Conservation (phyloP, 768 basidiomycete genomes). For the Tricholomella constricta region DNA sequence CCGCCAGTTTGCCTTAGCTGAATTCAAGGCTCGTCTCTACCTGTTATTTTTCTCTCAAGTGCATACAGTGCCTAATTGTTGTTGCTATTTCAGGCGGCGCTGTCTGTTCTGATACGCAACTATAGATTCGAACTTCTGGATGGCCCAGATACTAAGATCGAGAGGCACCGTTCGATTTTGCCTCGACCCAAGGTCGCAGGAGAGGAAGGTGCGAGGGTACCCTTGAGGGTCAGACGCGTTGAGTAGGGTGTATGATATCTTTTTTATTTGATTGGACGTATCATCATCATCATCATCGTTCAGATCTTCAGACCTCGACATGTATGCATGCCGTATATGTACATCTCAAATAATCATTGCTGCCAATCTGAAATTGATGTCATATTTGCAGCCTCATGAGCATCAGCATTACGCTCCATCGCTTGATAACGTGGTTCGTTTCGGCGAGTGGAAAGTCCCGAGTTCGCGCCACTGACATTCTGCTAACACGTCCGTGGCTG, state of each 20-base stretch:
- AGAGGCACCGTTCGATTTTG: conserved; percentile 36
- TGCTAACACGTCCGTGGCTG: not conserved
- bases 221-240: conserved; percentile 35
- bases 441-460: too few species aligned
- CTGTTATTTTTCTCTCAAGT: not conserved
- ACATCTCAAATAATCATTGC: too few species aligned
- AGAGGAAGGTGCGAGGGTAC: conserved; percentile 32
- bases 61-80: not conserved
- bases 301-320: too few species aligned
- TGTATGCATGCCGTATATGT: too few species aligned
- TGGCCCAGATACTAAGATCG: conserved; percentile 41
- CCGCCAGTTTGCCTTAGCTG: conserved; percentile 46
- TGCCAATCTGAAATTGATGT: too few species aligned
- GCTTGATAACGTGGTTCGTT: too few species aligned
- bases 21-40: conserved; percentile 38
- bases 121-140: conserved; percentile 42
- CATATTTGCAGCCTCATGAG: too few species aligned
- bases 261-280: too few species aligned
- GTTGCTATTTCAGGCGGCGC: conserved; percentile 33
- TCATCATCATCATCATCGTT: too few species aligned
- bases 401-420: too few species aligned
- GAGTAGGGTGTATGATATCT: conserved; percentile 9
- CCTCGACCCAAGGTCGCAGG: conserved; percentile 42
- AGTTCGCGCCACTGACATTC: too few species aligned
- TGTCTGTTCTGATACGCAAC: conserved; percentile 46